Evolutionary conservation across 441 rosid genomes (phyloP), one percentile per base, ranked within the genome.

Genomic region (Aleurites moluccanus): DNA sequence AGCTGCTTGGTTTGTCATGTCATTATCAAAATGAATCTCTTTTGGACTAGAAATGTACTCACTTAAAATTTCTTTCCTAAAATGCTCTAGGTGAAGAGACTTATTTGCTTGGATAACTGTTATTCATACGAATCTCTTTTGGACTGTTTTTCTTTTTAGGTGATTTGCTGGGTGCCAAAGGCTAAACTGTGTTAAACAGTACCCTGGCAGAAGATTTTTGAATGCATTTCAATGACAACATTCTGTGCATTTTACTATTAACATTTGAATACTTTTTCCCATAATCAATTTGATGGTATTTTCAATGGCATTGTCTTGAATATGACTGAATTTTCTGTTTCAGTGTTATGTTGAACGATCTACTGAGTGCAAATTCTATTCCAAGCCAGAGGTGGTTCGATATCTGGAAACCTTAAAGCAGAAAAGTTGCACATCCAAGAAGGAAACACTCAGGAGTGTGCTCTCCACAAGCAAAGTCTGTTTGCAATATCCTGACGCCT

Each of bases 331-430:
- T 64, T 65, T 56, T 64, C 42, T 71, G 35, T 66, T 79, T 77
- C 85, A 85, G 89, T 45, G 69, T 59, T 87, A 75, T 63, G 42
- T 77, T 65, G 84, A 87, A 45, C 75, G 73, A 4, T 73, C 69
- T 3, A 79, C 79, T 35, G 81, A 84, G 69, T 21, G 16, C 68
- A 88, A 65, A 77, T 85, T 79, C 78, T 67, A 64, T 73, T 84
- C 90, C 75, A 82, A 74, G 82, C 88, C 88, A 65, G 63, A 79
- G 66, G 88, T 84, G 74, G 21, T 78, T 33, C 75, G 53, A 61
- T 75, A 79, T 82, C 88, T 87, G 55, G 33, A 72, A 52, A 56
- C 56, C 59, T 28, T 38, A 18, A 80, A 74, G 79, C 67, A 45
- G 52, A 77, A 61, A 67, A 77, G 63, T 53, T 23, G 50, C 72